Evolutionary conservation across 2,329 filamentous ascomycete species (phyloP), one percentile per base, ranked within the genome.

Genomic region (Penicillium sp.): DNA sequence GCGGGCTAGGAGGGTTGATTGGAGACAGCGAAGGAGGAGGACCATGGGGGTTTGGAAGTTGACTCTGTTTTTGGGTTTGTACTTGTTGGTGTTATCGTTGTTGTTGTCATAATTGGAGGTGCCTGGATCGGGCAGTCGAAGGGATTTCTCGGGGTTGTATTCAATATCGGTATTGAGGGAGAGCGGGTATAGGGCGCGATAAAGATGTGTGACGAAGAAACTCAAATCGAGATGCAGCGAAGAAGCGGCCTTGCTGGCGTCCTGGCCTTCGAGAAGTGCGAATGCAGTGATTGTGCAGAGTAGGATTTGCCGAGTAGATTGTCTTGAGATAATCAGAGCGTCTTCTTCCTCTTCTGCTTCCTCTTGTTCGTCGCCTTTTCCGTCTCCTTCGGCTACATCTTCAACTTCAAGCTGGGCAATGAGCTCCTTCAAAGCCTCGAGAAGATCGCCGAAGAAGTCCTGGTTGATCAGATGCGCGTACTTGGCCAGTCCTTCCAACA

Each of bases 401-500:
- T 69, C 64, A 20, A 67, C 65, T 46, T 88, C 83, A 52, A 89
- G 88, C 63, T 92, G 84, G 3, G 85, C 83, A 65, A 97, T 93
- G 46, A 99, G 83, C 62, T 99, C 94, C 72, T 96, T 95, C 40
- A 99, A 80, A 0, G 91, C 93, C 74, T 97, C 94, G 11, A 99
- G 83, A 28, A 99, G 81, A 69, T 99, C 94, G 26, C 93, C 94
- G 66, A 99, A 99, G 79, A 99, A 97, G 70, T 99, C 91, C 69
- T 99, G 91, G 76, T 99, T 99, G 80, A 99, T 99, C 59, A 99
- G 82, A 70, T 97, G 94, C 3, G 92, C 87, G 69, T 96, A 99
- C 69, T 91, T 91, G 51, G 93, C 92, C 21, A 99, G 78, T 26
- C 94, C 94, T 77, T 97, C 94, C 5, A 99, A 82, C 0, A 97